Conservation (phyloP, 2,329 filamentous ascomycete genomes). For the Pestalotiopsis fici region DNA sequence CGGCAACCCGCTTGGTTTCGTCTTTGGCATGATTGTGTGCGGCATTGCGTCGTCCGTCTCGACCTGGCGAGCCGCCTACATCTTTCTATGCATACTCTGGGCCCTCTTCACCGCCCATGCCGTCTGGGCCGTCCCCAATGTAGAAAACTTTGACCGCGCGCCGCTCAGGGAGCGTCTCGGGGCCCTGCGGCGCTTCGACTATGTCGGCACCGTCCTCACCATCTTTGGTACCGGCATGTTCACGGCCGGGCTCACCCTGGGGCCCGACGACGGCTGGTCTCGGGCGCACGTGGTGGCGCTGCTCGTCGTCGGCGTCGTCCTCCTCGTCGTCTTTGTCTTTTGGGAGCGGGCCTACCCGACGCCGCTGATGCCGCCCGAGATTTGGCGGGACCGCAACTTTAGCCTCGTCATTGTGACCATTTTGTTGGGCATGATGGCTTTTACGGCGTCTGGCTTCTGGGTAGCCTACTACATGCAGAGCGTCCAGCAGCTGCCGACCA, state of each 20-base stretch:
- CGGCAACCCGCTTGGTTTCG: constrained; percentile 37
- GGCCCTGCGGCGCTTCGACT: constrained; percentile 58
- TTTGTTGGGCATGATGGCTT: constrained; percentile 63
- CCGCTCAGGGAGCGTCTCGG: constrained; percentile 33
- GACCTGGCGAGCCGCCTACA: constrained; percentile 65
- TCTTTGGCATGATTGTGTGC: constrained; percentile 54
- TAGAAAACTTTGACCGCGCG: constrained; percentile 43
- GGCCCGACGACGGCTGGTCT: constrained; percentile 63
- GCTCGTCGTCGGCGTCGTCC: constrained; percentile 57
- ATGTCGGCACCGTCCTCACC: constrained; percentile 60
- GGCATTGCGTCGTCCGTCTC: constrained; percentile 63
- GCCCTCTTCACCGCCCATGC: constrained; percentile 58
- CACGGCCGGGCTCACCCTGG: constrained; percentile 59
- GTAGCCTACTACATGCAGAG: constrained; percentile 66
- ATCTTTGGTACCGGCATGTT: constrained; percentile 67
- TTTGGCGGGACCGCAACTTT: constrained; percentile 65
- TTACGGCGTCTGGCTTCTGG: constrained; percentile 63
- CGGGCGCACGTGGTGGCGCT: constrained; percentile 63
- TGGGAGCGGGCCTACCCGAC: constrained; percentile 59
- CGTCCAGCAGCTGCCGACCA: constrained; percentile 49
- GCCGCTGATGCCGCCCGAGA: constrained; percentile 55
- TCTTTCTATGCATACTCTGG: constrained; percentile 65
- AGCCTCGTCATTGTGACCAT: constrained; percentile 59
- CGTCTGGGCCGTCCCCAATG: constrained; percentile 61
- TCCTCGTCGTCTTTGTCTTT: constrained; percentile 58